Conservation (phyloP, 192 early-diverging fungal genomes). For the Oehlia diaphana region DNA sequence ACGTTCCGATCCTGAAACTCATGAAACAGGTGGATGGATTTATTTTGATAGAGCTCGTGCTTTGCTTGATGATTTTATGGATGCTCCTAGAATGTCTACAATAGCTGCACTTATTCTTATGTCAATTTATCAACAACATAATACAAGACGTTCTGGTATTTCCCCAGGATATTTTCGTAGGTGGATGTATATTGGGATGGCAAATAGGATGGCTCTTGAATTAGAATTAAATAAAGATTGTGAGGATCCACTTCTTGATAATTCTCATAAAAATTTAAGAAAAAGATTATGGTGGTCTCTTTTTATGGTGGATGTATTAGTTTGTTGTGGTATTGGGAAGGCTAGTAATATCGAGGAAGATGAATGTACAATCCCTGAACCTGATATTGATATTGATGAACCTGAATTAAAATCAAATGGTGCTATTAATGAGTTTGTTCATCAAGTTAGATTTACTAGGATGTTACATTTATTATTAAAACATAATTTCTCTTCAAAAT, state of each 20-base stretch:
- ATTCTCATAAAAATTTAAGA: slow-evolving; percentile 19
- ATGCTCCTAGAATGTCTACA: slow-evolving; percentile 24
- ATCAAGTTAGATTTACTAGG: slow-evolving; percentile 16
- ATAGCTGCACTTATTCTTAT: slow-evolving; percentile 25
- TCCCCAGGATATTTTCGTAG: slow-evolving; percentile 19
- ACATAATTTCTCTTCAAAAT: neutral
- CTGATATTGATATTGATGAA: slow-evolving; percentile 6
- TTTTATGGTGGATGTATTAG: slow-evolving; percentile 31
- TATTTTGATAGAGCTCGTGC: slow-evolving; percentile 12
- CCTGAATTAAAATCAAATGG: slow-evolving; percentile 6
- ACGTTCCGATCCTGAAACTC: neutral
- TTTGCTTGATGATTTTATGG: slow-evolving; percentile 22
- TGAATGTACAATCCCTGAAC: slow-evolving; percentile 24
- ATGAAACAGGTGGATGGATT: neutral
- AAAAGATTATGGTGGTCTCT: slow-evolving; percentile 29
- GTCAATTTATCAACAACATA: slow-evolving; percentile 24
- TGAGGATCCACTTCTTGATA: slow-evolving; percentile 1
- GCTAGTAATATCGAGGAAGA: slow-evolving; percentile 20
- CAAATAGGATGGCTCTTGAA: slow-evolving; percentile 27
- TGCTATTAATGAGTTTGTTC: slow-evolving; percentile 14
- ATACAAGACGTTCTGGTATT: slow-evolving; percentile 9
- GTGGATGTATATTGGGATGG: slow-evolving; percentile 26
- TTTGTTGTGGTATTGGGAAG: slow-evolving; percentile 18
- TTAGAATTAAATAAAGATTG: slow-evolving; percentile 27
- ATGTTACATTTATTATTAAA: slow-evolving; percentile 21